A percentile compares a stretch with the other conserved stretches of the same genome.
phyloP scores from a whole-genome alignment of 2,329 filamentous ascomycete species.

The Aspergillus aculeatinus region DNA sequence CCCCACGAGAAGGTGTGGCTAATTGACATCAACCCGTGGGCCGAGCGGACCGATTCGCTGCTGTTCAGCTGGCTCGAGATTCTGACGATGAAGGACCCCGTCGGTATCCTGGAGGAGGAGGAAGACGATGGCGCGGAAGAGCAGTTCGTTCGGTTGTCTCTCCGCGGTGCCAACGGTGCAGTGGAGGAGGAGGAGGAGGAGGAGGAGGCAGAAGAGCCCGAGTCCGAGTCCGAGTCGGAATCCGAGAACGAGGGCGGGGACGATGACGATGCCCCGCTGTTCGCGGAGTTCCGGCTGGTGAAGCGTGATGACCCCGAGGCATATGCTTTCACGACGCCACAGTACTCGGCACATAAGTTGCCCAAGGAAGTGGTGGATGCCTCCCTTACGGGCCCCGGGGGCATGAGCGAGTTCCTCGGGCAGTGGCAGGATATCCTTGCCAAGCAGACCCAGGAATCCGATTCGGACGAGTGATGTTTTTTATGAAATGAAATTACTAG shows the following conservation, averaged over 20 bases:
- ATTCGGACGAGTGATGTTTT: slow-evolving; percentile 33
- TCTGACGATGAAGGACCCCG: slow-evolving; percentile 61
- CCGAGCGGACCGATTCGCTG: slow-evolving; percentile 79
- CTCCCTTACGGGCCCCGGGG: slow-evolving; percentile 65
- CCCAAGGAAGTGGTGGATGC: slow-evolving; percentile 86
- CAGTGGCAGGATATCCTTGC: slow-evolving; percentile 66
- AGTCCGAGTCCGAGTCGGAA: slow-evolving; percentile 31
- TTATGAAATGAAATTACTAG: background rate
- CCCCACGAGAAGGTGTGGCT: slow-evolving; percentile 75
- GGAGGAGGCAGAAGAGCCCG: slow-evolving; percentile 25
- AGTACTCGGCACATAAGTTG: slow-evolving; percentile 93
- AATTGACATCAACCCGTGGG: slow-evolving; percentile 96
- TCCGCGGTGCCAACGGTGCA: slow-evolving; percentile 22
- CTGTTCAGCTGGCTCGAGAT: slow-evolving; percentile 90
- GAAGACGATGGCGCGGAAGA: slow-evolving; percentile 34
- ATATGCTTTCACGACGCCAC: slow-evolving; percentile 77
- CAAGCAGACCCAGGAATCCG: slow-evolving; percentile 40
- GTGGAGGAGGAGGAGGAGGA: slow-evolving; percentile 3
- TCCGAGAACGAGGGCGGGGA: slow-evolving; percentile 42
- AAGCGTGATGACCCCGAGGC: slow-evolving; percentile 83
- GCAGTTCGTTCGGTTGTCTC: slow-evolving; percentile 37
- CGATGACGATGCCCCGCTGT: slow-evolving; percentile 48
- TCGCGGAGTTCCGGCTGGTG: slow-evolving; percentile 79
- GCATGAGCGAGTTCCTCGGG: slow-evolving; percentile 75
- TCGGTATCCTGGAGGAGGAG: slow-evolving; percentile 37